Conservation (phyloP, 495 filamentous ascomycete genomes). For the Trichocladium uniseriatum region DNA sequence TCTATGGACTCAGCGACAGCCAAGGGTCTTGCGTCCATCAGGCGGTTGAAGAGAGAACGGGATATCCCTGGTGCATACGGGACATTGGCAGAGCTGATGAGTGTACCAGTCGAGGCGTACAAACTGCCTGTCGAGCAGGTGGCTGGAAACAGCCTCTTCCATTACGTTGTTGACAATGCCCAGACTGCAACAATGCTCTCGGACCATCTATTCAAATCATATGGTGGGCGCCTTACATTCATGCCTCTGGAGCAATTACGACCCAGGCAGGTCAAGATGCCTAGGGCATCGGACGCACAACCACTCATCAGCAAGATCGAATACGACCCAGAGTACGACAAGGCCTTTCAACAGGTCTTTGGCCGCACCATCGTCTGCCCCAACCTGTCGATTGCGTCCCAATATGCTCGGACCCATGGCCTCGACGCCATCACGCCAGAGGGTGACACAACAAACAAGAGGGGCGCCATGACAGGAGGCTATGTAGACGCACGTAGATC, state of each 20-base stretch:
- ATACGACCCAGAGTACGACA: conserved; percentile 67
- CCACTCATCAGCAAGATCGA: conserved; percentile 79
- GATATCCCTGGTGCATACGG: conserved; percentile 85
- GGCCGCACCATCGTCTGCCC: conserved; percentile 93
- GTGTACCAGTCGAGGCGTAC: conserved; percentile 68
- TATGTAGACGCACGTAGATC: conserved; percentile 79
- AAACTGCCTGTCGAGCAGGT: conserved; percentile 86
- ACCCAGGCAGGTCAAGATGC: conserved; percentile 59
- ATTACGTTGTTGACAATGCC: conserved; percentile 92
- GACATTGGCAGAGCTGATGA: conserved; percentile 81
- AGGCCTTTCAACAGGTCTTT: conserved; percentile 87
- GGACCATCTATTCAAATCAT: conserved; percentile 67
- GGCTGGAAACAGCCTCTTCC: conserved; percentile 86
- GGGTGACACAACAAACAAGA: conserved; percentile 86
- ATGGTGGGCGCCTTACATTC: conserved; percentile 83
- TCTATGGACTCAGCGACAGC: conserved; percentile 86
- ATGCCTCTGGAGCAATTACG: conserved; percentile 81
- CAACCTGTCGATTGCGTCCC: conserved; percentile 70
- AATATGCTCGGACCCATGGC: conserved; percentile 83
- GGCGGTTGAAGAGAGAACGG: conserved; percentile 64
- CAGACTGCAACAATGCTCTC: conserved; percentile 74
- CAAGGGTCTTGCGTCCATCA: conserved; percentile 71
- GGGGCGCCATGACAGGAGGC: conserved; percentile 88
- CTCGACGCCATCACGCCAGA: conserved; percentile 90
- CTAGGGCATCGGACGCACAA: conserved; percentile 75